These are phyloP conservation scores for Pseudopithomyces chartarum DNA, from an alignment of 2,329 filamentous ascomycete genomes.

Conservation along the genomic window DNA sequence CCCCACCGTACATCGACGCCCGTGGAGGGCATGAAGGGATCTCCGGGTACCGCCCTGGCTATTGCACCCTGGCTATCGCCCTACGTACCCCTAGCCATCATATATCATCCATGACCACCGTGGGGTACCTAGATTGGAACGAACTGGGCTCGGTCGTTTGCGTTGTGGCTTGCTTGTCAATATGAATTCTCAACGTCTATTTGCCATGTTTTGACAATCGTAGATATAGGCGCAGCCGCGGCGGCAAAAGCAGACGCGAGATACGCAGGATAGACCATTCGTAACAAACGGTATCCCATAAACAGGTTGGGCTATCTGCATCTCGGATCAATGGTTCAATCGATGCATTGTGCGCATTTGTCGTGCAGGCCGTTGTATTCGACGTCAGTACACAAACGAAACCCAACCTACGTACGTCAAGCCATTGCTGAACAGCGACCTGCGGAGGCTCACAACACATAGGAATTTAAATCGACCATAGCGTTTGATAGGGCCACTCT, in stretches of 20 bases:
- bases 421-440: too few species aligned
- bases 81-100: too few species aligned
- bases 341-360: not conserved
- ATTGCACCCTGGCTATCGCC: not conserved
- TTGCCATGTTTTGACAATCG: not conserved
- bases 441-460: too few species aligned
- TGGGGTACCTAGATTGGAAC: not conserved
- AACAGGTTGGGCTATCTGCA: not conserved
- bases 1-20: not conserved
- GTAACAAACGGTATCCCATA: not conserved
- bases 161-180: not conserved
- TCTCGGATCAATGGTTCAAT: not conserved
- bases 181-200: not conserved
- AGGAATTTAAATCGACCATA: too few species aligned
- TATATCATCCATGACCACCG: not conserved
- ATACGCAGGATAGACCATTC: not conserved
- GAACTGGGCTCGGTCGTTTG: not conserved
- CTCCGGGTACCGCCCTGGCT: not conserved
- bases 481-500: too few species aligned
- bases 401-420: too few species aligned
- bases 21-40: not conserved
- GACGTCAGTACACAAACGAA: not conserved
- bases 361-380: not conserved
- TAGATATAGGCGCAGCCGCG: not conserved
- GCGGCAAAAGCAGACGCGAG: not conserved